These are phyloP conservation scores for Citrus glauca DNA, from an alignment of 345 rosid species.

Conservation along the genomic window DNA sequence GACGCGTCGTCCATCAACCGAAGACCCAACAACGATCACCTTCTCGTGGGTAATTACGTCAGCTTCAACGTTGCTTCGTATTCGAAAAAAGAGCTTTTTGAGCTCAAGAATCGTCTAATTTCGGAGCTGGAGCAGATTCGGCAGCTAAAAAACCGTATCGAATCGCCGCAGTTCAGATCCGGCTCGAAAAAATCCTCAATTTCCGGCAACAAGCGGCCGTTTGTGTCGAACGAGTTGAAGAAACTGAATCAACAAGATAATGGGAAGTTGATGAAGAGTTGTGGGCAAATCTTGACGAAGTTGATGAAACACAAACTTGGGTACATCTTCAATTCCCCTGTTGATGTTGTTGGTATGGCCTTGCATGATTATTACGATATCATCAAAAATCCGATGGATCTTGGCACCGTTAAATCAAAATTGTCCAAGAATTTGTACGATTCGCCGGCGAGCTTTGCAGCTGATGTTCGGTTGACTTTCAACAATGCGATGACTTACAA, in stretches of 20 bases:
- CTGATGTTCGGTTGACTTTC: constrained; percentile 72
- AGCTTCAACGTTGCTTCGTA: constrained; percentile 26
- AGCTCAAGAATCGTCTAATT: constrained; percentile 53
- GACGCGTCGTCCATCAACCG: constrained; percentile 49
- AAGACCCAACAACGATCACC: constrained; percentile 27
- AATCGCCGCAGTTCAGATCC: constrained; percentile 48
- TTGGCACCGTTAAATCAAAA: constrained; percentile 61
- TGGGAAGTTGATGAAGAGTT: constrained; percentile 41
- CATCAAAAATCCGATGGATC: constrained; percentile 77
- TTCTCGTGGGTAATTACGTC: constrained; percentile 16
- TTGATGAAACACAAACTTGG: constrained; percentile 70
- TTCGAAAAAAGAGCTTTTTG: constrained; percentile 46
- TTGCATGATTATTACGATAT: constrained; percentile 60
- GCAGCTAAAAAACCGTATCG: constrained; percentile 47
- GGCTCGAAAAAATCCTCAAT: constrained; percentile 22
- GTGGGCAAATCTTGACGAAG: constrained; percentile 58
- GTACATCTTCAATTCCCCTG: constrained; percentile 59
- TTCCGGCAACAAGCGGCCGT: constrained; percentile 48
- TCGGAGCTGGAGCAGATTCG: constrained; percentile 75
- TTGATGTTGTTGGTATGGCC: constrained; percentile 55
- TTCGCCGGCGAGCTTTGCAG: constrained; percentile 58
- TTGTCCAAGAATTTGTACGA: constrained; percentile 41
- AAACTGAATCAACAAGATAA: constrained; percentile 33
- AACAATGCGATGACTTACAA: constrained; percentile 71
- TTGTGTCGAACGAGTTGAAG: constrained; percentile 26